Evolutionary conservation across 352 stramenopile genomes (phyloP).

Genomic region (Pilasporangium apinafurcum): DNA sequence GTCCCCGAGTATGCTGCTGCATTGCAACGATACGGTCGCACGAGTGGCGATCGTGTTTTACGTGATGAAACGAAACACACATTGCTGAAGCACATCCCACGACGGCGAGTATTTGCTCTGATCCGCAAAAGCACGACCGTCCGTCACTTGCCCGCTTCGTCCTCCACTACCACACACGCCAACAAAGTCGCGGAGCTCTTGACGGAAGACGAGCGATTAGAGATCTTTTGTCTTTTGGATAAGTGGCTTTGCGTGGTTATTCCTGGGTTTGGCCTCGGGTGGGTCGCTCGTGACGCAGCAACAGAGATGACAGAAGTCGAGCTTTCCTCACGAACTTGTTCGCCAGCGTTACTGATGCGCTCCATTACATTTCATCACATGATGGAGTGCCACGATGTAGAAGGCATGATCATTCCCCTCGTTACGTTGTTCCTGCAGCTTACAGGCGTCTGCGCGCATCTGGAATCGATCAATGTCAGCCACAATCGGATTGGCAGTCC

Average conservation of each 20-base stretch:
- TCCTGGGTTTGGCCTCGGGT: slow-evolving; percentile 47
- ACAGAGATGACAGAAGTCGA: slow-evolving; percentile 45
- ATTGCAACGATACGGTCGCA: slow-evolving; percentile 44
- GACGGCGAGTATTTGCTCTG: slow-evolving; percentile 34
- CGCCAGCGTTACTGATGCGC: slow-evolving; percentile 28
- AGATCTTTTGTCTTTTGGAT: slow-evolving; percentile 48
- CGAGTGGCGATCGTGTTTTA: slow-evolving; percentile 36
- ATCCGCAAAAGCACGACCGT: slow-evolving; percentile 38
- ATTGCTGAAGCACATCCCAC: slow-evolving; percentile 40
- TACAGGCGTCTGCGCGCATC: slow-evolving; percentile 38
- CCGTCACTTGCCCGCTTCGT: slow-evolving; percentile 31
- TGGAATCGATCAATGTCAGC: slow-evolving; percentile 51
- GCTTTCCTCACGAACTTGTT: slow-evolving; percentile 44
- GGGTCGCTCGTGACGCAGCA: slow-evolving; percentile 33
- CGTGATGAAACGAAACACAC: slow-evolving; percentile 40
- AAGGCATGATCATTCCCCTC: slow-evolving; percentile 41
- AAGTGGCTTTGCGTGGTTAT: slow-evolving; percentile 52
- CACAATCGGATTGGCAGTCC: slow-evolving; percentile 51
- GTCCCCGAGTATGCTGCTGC: slow-evolving; percentile 38
- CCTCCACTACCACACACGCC: too few species aligned
- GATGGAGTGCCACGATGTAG: slow-evolving; percentile 35
- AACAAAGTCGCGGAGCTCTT: slow-evolving; percentile 37
- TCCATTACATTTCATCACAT: slow-evolving; percentile 45
- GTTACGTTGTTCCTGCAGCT: slow-evolving; percentile 52
- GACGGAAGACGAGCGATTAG: slow-evolving; percentile 32